phyloP scores from a whole-genome alignment of 2,329 filamentous ascomycete species.

The Pyricularia grisea region DNA sequence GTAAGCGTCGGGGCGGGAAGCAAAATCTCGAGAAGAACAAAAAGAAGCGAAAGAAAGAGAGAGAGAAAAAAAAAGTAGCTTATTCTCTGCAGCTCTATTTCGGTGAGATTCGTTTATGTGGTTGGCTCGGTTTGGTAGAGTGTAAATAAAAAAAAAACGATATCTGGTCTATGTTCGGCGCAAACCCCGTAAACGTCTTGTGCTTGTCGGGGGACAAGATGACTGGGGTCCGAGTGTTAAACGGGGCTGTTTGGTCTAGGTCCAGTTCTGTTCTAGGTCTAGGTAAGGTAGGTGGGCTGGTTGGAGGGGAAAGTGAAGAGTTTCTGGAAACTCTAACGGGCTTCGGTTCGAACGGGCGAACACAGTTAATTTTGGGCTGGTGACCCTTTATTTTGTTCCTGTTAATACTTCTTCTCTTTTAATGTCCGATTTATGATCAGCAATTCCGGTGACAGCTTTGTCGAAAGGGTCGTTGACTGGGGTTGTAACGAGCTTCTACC shows the following conservation, averaged over 20 bases:
- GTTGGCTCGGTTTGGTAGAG: background rate
- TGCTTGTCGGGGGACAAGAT: background rate
- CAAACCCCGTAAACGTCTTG: background rate
- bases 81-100: background rate
- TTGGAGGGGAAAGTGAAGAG: background rate
- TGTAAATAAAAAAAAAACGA: background rate
- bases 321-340: background rate
- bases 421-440: background rate
- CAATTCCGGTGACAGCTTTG: background rate
- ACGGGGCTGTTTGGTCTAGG: background rate
- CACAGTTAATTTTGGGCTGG: background rate
- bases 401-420: background rate
- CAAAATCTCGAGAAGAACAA: background rate
- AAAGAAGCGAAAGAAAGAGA: too few relatives aligned
- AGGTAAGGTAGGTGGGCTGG: background rate
- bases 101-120: background rate
- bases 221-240: background rate
- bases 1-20: background rate
- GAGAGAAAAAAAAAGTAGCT: background rate
- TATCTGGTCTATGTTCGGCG: background rate
- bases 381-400: background rate
- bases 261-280: background rate
- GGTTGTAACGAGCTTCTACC: background rate
- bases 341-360: background rate
- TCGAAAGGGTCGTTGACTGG: background rate